phyloP scores from a whole-genome alignment of 805 yeast species.

The Ascoidea rubescens region DNA sequence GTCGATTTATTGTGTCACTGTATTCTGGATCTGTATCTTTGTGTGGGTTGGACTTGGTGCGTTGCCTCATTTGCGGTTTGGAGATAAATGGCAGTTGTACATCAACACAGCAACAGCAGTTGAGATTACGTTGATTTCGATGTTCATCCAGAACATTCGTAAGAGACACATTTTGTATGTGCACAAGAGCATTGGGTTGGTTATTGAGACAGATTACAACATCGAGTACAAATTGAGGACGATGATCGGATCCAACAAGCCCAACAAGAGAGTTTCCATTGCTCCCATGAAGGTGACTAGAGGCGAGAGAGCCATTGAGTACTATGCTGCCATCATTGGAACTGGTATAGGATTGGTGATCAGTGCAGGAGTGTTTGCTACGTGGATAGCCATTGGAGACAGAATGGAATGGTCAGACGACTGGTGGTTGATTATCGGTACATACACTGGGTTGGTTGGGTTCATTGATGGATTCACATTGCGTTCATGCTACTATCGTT shows the following conservation, averaged over 20 bases:
- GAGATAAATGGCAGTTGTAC: slow-evolving; percentile 26
- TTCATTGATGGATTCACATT: slow-evolving; percentile 28
- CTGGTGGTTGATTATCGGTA: slow-evolving; percentile 34
- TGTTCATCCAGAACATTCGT: slow-evolving; percentile 25
- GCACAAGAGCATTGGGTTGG: slow-evolving; percentile 11
- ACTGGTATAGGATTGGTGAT: slow-evolving; percentile 25
- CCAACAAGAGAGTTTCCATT: slow-evolving; percentile 15
- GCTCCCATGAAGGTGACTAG: slow-evolving; percentile 10
- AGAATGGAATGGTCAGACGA: slow-evolving; percentile 22
- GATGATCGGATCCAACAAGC: slow-evolving; percentile 12
- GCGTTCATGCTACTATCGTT: slow-evolving; percentile 23
- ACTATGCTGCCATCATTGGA: slow-evolving; percentile 28
- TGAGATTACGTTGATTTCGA: slow-evolving; percentile 20
- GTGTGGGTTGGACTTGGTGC: slow-evolving; percentile 25
- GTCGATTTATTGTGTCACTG: slow-evolving; percentile 17
- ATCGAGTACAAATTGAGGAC: slow-evolving; percentile 17
- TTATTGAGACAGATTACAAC: slow-evolving; percentile 16
- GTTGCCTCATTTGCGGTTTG: slow-evolving; percentile 16
- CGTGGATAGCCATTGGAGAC: slow-evolving; percentile 24
- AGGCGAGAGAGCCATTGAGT: slow-evolving; percentile 18
- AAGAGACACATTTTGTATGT: slow-evolving; percentile 22
- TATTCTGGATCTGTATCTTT: slow-evolving; percentile 25
- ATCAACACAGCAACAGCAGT: slow-evolving; percentile 29
- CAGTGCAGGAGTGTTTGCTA: slow-evolving; percentile 19
- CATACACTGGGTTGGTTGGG: slow-evolving; percentile 30